Evolutionary conservation across 306 rosid genomes (phyloP), one percentile per base, ranked within the genome.

Genomic region (Begonia loranthoides): DNA sequence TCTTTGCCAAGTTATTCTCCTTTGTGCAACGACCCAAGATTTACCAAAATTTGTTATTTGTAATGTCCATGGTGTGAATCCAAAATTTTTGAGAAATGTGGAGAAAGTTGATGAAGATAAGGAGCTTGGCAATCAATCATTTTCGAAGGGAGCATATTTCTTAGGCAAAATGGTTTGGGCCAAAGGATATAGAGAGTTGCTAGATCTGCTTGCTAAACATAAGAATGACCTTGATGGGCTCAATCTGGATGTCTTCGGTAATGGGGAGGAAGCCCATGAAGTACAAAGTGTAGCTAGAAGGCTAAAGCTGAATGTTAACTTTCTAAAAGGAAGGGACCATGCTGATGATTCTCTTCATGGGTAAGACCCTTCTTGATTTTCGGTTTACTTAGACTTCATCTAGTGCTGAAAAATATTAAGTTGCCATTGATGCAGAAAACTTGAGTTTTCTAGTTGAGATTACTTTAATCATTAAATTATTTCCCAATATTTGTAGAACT

Each of bases 121-220:
- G 77, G 93, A 90, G 73, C 68, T 56, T 43, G 99, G 95, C 62
- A 76, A 82, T 60, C 51, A 76, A 64, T 65, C 84, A 39, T 90
- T 90, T 69, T 78, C 99, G 14, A 79, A 86, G 74, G 95, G 99
- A 28, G 99, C 99, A 53, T 90, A 90, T 76, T 90, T 86, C 87
- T 69, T 90, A 64, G 99, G 99, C 49, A 90, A 90, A 80, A 86
- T 90, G 99, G 95, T 90, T 9, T 90, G 99, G 99, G 95, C 99
- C 33, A 90, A 90, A 76, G 95, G 95, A 49, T 86, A 86, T 63
- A 72, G 73, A 53, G 99, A 90, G 71, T 71, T 90, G 71, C 78
- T 90, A 67, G 85, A 90, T 67, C 71, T 90, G 64, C 70, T 90
- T 63, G 74, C 80, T 41, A 86, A 78, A 61, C 83, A 78, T 69